Conservation (phyloP, 345 rosid genomes). For the Lepidium aucheri region DNA sequence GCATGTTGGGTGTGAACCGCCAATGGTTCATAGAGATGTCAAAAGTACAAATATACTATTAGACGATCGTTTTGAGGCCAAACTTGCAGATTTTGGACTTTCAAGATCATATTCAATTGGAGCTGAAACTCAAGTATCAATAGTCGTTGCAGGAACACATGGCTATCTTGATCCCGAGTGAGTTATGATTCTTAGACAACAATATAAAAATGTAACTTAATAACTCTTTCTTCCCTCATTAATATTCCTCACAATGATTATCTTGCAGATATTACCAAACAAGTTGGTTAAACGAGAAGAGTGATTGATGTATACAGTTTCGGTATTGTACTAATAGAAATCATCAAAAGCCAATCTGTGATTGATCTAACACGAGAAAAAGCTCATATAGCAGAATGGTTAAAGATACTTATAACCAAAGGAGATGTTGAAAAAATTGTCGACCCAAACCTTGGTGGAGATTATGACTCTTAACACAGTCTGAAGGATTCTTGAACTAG, state of each 20-base stretch:
- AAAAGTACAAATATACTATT: slow-evolving; percentile 39
- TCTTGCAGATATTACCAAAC: slow-evolving; percentile 29
- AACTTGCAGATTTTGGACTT: slow-evolving; percentile 42
- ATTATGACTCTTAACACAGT: slow-evolving; percentile 10
- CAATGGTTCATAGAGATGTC: slow-evolving; percentile 40
- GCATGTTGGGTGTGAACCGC: slow-evolving; percentile 41
- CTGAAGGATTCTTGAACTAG: slow-evolving; percentile 26
- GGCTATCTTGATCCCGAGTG: slow-evolving; percentile 50
- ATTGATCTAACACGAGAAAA: slow-evolving; percentile 14
- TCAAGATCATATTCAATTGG: slow-evolving; percentile 29
- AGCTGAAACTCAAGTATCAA: slow-evolving; percentile 20
- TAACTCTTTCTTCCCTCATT: not conserved
- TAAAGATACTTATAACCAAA: slow-evolving; percentile 1
- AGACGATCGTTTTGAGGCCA: slow-evolving; percentile 32
- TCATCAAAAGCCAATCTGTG: slow-evolving; percentile 30
- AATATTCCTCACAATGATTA: not conserved
- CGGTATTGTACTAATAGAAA: slow-evolving; percentile 35
- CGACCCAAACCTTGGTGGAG: slow-evolving; percentile 8
- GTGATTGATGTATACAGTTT: slow-evolving; percentile 42
- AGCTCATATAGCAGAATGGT: slow-evolving; percentile 21
- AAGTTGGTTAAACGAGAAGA: slow-evolving; percentile 33
- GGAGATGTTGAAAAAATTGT: slow-evolving; percentile 13
- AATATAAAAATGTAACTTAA: not conserved
- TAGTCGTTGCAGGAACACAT: slow-evolving; percentile 17
- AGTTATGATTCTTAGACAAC: not conserved